Evolutionary conservation across 441 rosid species (phyloP).

Genomic region (Populus trichocarpa): DNA sequence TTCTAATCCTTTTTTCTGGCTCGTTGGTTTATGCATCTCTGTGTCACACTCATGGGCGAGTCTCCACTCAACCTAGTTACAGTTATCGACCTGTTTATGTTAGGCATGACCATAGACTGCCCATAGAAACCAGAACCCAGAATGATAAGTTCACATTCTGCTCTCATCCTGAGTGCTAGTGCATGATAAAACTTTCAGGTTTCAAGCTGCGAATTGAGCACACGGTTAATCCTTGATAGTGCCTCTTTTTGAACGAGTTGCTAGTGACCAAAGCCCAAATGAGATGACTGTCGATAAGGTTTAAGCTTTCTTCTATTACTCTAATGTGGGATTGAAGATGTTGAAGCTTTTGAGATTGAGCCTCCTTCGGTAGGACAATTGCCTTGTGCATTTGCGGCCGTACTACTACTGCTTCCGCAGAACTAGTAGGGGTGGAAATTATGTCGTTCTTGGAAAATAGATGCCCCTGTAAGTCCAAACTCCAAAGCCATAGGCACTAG

Average conservation of each 20-base stretch:
- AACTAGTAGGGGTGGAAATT: no score
- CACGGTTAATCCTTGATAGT: background rate
- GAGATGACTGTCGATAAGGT: background rate
- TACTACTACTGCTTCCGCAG: background rate
- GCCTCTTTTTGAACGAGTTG: background rate
- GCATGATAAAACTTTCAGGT: background rate
- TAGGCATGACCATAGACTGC: background rate
- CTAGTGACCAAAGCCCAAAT: background rate
- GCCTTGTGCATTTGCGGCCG: background rate
- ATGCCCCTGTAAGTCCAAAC: background rate
- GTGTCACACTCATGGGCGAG: background rate
- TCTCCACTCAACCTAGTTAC: background rate
- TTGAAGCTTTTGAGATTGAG: background rate
- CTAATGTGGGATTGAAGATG: background rate
- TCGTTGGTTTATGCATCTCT: background rate
- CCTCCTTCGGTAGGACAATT: background rate
- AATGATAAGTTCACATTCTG: background rate
- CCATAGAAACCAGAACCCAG: background rate
- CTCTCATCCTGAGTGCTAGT: background rate
- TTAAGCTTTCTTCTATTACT: background rate
- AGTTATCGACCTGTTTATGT: background rate
- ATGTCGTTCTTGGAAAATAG: background rate
- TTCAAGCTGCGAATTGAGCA: background rate
- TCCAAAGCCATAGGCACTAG: background rate
- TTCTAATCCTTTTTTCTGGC: background rate